These are phyloP conservation scores for Podila verticillata DNA, from an alignment of 192 early-diverging fungal genomes.

Conservation along the genomic window DNA sequence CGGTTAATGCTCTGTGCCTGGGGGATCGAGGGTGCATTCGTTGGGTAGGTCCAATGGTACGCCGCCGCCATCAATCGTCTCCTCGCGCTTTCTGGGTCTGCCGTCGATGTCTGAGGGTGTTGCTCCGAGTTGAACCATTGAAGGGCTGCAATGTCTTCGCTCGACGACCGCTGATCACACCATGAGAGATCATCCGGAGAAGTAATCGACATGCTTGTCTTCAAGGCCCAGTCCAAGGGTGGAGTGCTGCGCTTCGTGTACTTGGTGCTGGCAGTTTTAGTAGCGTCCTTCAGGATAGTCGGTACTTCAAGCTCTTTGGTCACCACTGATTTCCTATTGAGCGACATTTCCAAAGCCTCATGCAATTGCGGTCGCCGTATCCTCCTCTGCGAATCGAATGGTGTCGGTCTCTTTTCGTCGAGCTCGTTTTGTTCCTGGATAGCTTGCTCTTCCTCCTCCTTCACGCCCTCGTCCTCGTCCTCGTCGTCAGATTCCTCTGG, in stretches of 20 bases:
- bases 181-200: conserved; percentile 22
- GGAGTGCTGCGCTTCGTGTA: neutral
- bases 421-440: neutral
- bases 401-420: neutral
- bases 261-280: conserved; percentile 8
- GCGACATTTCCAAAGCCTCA: conserved; percentile 30
- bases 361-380: conserved; percentile 12
- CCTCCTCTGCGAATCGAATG: neutral
- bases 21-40: conserved; percentile 21
- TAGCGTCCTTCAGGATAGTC: neutral
- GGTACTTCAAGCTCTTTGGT: conserved; percentile 9
- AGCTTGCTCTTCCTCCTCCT: neutral
- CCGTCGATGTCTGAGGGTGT: neutral
- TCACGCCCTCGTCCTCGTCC: neutral
- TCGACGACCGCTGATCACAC: conserved; percentile 22
- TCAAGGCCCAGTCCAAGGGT: conserved; percentile 42
- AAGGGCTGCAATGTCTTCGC: conserved; percentile 29
- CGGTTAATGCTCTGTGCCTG: conserved; percentile 40
- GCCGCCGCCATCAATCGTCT: conserved; percentile 10
- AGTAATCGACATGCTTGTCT: conserved; percentile 14
- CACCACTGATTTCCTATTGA: neutral
- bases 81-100: neutral
- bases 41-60: conserved; percentile 39
- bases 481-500: conserved; percentile 17
- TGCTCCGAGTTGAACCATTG: conserved; percentile 17